Conservation (phyloP, 2,329 filamentous ascomycete species). For the Amylocarpus encephaloides region DNA sequence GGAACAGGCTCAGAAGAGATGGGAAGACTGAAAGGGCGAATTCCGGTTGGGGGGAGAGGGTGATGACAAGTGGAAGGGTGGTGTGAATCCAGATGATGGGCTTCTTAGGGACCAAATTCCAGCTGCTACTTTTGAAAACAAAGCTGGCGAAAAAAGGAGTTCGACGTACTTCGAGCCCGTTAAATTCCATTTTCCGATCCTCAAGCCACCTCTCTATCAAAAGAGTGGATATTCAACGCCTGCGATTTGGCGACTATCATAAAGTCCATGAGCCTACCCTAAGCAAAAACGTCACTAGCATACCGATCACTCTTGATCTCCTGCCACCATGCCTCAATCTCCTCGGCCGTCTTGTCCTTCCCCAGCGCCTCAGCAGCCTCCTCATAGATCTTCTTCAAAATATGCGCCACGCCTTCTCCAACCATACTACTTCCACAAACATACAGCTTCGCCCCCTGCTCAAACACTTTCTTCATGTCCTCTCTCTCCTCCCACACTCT, state of each 20-base stretch:
- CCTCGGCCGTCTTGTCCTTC: slow-evolving; percentile 33
- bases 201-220: too few relatives aligned
- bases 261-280: background rate
- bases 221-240: too few relatives aligned
- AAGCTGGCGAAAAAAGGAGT: too few relatives aligned
- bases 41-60: too few relatives aligned
- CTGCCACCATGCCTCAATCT: slow-evolving; percentile 40
- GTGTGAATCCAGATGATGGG: too few relatives aligned
- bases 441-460: slow-evolving; percentile 23
- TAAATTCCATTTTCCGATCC: too few relatives aligned
- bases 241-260: too few relatives aligned
- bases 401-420: slow-evolving; percentile 38
- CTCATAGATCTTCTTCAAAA: slow-evolving; percentile 37
- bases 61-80: too few relatives aligned
- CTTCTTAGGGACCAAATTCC: too few relatives aligned
- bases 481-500: slow-evolving; percentile 23
- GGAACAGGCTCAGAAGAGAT: too few relatives aligned
- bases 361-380: slow-evolving; percentile 33
- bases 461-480: slow-evolving; percentile 21
- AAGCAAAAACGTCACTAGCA: slow-evolving; percentile 39
- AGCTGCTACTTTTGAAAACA: too few relatives aligned
- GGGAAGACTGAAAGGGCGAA: background rate
- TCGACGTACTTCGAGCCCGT: too few relatives aligned
- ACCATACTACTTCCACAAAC: slow-evolving; percentile 30
- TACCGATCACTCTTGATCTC: slow-evolving; percentile 39